Percentiles rank a stretch among this genome's conserved stretches.
phyloP scores from a whole-genome alignment of 805 yeast species.

The Hanseniaspora singularis region DNA sequence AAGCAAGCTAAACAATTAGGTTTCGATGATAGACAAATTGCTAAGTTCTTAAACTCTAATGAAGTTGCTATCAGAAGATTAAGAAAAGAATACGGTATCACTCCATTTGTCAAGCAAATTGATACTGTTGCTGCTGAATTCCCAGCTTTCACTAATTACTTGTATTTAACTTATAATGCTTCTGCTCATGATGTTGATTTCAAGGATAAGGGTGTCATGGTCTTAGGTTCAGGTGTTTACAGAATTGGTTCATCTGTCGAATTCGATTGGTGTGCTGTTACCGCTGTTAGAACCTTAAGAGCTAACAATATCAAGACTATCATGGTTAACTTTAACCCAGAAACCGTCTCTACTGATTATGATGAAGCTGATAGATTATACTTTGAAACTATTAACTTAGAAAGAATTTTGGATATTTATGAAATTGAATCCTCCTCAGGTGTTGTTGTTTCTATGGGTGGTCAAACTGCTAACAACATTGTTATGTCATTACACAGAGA shows the following conservation, averaged over 20 bases:
- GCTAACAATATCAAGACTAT: slow-evolving; percentile 77
- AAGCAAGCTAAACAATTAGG: slow-evolving; percentile 88
- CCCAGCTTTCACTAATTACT: slow-evolving; percentile 93
- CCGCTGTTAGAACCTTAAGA: slow-evolving; percentile 89
- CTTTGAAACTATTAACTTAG: slow-evolving; percentile 89
- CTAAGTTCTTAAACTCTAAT: slow-evolving; percentile 44
- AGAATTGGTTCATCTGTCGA: slow-evolving; percentile 97
- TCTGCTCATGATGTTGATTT: slow-evolving; percentile 71
- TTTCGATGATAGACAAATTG: slow-evolving; percentile 90
- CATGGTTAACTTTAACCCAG: slow-evolving; percentile 97
- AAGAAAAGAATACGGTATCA: slow-evolving; percentile 67
- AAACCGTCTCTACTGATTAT: slow-evolving; percentile 94
- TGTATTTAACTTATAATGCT: slow-evolving; percentile 93
- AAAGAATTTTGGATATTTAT: slow-evolving; percentile 93
- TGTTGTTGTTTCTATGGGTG: slow-evolving; percentile 93
- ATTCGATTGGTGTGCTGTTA: slow-evolving; percentile 98
- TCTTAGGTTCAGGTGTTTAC: slow-evolving; percentile 97
- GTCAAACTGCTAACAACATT: slow-evolving; percentile 95
- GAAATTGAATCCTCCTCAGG: slow-evolving; percentile 84
- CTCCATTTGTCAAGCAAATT: slow-evolving; percentile 91
- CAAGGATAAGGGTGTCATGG: slow-evolving; percentile 84
- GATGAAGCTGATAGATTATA: slow-evolving; percentile 96
- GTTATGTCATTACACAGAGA: slow-evolving; percentile 69
- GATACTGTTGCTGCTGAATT: slow-evolving; percentile 97
- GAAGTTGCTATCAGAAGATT: slow-evolving; percentile 75